Percentiles rank a stretch among this genome's conserved stretches.
Conservation (phyloP, 768 basidiomycete genomes). For the Tulasnella calospora region DNA sequence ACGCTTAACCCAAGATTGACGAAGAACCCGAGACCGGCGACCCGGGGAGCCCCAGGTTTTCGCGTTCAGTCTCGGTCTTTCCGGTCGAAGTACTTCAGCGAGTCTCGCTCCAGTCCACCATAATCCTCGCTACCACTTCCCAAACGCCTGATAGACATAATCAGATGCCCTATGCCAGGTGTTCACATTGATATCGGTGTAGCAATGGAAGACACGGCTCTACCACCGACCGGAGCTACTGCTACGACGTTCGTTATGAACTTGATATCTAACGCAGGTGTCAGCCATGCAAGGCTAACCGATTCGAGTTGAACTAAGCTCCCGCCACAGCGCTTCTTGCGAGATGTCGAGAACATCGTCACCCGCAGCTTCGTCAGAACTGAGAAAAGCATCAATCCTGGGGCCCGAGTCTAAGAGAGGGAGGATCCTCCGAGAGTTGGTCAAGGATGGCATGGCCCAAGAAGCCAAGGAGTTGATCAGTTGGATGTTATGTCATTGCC, state of each 20-base stretch:
- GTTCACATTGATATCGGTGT: background rate
- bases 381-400: background rate
- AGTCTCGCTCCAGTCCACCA: background rate
- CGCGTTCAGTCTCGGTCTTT: background rate
- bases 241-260: background rate
- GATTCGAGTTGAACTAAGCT: background rate
- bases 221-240: background rate
- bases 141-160: background rate
- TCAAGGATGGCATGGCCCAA: background rate
- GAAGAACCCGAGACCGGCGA: background rate
- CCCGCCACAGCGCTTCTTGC: background rate
- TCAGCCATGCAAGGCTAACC: background rate
- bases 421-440: background rate
- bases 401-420: background rate
- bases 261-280: no score
- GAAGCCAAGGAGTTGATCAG: background rate
- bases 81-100: background rate
- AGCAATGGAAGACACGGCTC: background rate
- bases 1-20: background rate
- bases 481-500: no score
- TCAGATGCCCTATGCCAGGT: background rate
- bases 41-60: background rate
- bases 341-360: background rate
- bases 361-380: background rate
- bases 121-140: background rate